A percentile compares a stretch with the other conserved stretches of the same genome.
Conservation (phyloP, 768 basidiomycete genomes). For the Suillus lakei region DNA sequence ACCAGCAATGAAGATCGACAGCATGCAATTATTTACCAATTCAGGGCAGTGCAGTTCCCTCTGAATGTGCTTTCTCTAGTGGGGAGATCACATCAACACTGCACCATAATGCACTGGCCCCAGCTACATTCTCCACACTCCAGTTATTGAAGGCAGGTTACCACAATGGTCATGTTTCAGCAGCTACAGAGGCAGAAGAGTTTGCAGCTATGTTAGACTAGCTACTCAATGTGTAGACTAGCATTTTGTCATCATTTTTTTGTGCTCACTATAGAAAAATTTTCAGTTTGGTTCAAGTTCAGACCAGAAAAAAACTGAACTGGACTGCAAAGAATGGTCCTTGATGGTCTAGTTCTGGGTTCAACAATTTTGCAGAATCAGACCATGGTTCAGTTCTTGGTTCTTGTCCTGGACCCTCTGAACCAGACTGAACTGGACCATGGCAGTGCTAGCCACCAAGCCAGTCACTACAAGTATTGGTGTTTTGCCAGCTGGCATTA, state of each 20-base stretch:
- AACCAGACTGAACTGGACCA: too few relatives aligned
- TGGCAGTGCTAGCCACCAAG: too few relatives aligned
- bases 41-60: constrained; percentile 28
- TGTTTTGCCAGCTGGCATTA: too few relatives aligned
- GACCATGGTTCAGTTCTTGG: neutral
- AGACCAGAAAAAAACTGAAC: neutral
- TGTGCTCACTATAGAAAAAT: constrained; percentile 5
- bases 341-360: constrained; percentile 23
- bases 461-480: too few relatives aligned
- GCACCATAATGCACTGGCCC: constrained; percentile 20
- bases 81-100: constrained; percentile 27
- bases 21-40: constrained; percentile 24
- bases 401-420: neutral
- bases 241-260: neutral
- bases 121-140: constrained; percentile 25
- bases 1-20: too few relatives aligned
- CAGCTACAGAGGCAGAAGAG: constrained; percentile 15
- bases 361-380: constrained; percentile 7
- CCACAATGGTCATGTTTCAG: constrained; percentile 27
- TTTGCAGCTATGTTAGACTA: neutral
- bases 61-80: constrained; percentile 33
- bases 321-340: too few relatives aligned
- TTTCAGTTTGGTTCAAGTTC: neutral
- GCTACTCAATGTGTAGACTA: neutral
- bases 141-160: constrained; percentile 37